These are phyloP conservation scores for Leccinum longicurvipes DNA, from an alignment of 768 basidiomycete species.

Conservation along the genomic window DNA sequence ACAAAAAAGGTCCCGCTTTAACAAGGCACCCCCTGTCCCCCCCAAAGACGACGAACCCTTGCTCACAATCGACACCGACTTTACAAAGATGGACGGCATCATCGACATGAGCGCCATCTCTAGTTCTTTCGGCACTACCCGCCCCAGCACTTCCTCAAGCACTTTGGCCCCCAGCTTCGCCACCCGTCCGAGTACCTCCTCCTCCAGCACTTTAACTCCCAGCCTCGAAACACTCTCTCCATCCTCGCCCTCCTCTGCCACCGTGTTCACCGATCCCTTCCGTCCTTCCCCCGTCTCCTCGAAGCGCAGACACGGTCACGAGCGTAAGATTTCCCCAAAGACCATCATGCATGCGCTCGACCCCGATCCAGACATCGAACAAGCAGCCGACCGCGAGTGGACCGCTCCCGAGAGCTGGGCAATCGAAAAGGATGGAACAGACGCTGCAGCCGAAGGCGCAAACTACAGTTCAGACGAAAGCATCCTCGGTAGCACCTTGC, in stretches of 20 bases:
- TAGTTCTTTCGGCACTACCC: slow-evolving; percentile 6
- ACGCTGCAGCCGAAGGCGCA: slow-evolving; percentile 33
- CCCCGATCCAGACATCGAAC: slow-evolving; percentile 4
- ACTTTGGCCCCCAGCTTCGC: slow-evolving; percentile 19
- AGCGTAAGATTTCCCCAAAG: slow-evolving; percentile 54
- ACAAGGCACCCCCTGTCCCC: neutral
- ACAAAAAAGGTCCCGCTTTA: neutral
- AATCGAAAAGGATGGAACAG: slow-evolving; percentile 49
- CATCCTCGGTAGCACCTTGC: slow-evolving; percentile 16
- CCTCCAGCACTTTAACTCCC: slow-evolving; percentile 21
- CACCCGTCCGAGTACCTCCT: slow-evolving; percentile 19
- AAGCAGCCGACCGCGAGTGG: slow-evolving; percentile 45
- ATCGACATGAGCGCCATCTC: slow-evolving; percentile 41
- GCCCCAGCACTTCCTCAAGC: slow-evolving; percentile 19
- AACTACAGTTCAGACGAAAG: slow-evolving; percentile 41
- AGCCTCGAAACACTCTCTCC: slow-evolving; percentile 39
- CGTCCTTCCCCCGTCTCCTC: slow-evolving; percentile 12
- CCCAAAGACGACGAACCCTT: slow-evolving; percentile 17
- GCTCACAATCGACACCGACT: slow-evolving; percentile 27
- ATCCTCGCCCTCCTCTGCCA: slow-evolving; percentile 31
- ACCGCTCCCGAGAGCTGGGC: slow-evolving; percentile 77
- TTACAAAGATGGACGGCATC: slow-evolving; percentile 77
- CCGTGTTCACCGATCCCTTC: slow-evolving; percentile 39
- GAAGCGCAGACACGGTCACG: slow-evolving; percentile 25
- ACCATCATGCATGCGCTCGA: slow-evolving; percentile 23